These are phyloP conservation scores for Exophiala xenobiotica DNA, from an alignment of 2,329 filamentous ascomycete species.

Conservation along the genomic window DNA sequence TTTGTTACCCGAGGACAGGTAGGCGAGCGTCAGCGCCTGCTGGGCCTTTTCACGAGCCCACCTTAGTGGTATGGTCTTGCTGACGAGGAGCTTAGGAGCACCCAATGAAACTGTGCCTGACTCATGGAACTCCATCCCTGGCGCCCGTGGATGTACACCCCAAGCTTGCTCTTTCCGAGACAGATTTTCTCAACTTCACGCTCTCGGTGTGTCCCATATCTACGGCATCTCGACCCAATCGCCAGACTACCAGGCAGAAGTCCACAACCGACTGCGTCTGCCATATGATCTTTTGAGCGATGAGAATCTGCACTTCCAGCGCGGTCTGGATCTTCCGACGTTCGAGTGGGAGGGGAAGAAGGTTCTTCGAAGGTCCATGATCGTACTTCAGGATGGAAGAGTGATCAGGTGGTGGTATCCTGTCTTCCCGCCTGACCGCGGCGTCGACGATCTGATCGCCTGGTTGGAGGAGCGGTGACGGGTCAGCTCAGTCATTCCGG, in stretches of 20 bases:
- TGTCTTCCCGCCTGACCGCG: constrained; percentile 44
- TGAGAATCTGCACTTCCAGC: constrained; percentile 38
- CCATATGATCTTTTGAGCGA: constrained; percentile 45
- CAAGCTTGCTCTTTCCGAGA: constrained; percentile 48
- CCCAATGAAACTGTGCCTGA: constrained; percentile 42
- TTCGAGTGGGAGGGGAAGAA: constrained; percentile 41
- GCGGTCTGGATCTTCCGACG: constrained; percentile 39
- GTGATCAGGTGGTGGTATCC: constrained; percentile 45
- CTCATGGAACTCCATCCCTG: constrained; percentile 45
- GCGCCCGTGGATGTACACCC: constrained; percentile 46
- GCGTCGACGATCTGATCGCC: constrained; percentile 39
- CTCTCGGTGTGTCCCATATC: constrained; percentile 36
- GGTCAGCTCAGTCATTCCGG: no score
- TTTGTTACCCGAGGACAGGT: constrained; percentile 40
- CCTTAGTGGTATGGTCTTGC: no score
- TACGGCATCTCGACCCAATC: constrained; percentile 44
- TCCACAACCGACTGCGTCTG: constrained; percentile 39
- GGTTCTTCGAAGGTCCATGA: constrained; percentile 40
- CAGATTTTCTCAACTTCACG: constrained; percentile 32
- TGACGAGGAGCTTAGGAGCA: constrained; percentile 35
- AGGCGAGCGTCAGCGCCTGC: no score
- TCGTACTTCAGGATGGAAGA: constrained; percentile 42
- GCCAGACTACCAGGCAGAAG: constrained; percentile 42
- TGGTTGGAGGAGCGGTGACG: constrained; percentile 30
- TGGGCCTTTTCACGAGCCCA: no score